Evolutionary conservation across 306 rosid genomes (phyloP).

Genomic region (Morella rubra): DNA sequence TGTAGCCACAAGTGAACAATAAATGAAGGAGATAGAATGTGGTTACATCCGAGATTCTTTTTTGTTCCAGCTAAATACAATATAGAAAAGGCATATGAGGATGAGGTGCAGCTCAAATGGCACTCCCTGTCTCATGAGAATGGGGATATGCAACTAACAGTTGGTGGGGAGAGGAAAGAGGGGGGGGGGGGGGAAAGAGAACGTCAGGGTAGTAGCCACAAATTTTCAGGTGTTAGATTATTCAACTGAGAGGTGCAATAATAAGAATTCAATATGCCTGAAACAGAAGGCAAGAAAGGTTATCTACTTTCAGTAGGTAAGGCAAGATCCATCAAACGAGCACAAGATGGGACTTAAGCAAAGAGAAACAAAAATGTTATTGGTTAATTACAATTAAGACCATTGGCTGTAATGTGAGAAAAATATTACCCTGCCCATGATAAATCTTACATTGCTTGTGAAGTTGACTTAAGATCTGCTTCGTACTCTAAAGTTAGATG

Average conservation of each 20-base stretch:
- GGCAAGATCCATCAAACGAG: not conserved
- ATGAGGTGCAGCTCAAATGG: not conserved
- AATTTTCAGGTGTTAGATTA: not conserved
- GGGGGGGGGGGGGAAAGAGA: no score
- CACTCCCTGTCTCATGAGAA: not conserved
- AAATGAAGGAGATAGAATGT: constrained; percentile 8
- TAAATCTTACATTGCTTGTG: not conserved
- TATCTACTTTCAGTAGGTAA: not conserved
- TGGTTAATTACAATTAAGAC: not conserved
- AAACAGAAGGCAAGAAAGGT: not conserved
- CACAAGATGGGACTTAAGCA: not conserved
- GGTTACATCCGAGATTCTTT: not conserved
- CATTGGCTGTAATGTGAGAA: not conserved
- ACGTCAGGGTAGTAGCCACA: not conserved
- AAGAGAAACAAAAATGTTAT: not conserved
- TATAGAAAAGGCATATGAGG: not conserved
- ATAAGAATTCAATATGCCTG: not conserved
- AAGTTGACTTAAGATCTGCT: not conserved
- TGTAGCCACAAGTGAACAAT: constrained; percentile 8
- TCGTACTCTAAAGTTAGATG: not conserved
- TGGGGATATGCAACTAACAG: no score
- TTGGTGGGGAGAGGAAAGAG: no score
- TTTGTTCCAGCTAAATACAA: not conserved
- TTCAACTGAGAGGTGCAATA: not conserved
- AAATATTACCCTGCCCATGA: not conserved